Conservation (phyloP, 352 stramenopile genomes). For the Phytopythium vexans region DNA sequence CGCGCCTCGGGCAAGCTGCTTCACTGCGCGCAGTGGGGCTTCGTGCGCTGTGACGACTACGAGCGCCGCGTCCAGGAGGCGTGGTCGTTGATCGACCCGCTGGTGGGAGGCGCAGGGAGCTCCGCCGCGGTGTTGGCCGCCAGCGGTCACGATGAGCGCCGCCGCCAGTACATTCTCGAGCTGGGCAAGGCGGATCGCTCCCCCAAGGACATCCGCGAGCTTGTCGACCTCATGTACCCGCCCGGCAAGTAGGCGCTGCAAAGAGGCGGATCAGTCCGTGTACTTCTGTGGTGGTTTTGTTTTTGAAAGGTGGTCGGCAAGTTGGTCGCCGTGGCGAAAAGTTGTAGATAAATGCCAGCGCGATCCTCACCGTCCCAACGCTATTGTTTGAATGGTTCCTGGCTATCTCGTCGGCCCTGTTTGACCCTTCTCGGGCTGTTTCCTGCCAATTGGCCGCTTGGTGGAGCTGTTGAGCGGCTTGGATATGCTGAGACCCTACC, state of each 20-base stretch:
- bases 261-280: neutral
- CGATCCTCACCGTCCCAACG: no score
- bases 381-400: no score
- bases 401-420: no score
- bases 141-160: conserved; percentile 1
- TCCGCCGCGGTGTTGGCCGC: no score
- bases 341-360: no score
- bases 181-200: conserved; percentile 4
- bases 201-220: conserved; percentile 2
- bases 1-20: conserved; percentile 5
- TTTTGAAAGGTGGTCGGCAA: neutral
- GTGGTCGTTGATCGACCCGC: conserved; percentile 1
- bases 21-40: conserved; percentile 1
- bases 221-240: conserved; percentile 8
- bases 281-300: neutral
- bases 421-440: no score
- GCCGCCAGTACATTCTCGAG: conserved; percentile 6
- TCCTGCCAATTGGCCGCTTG: no score
- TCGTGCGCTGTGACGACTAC: conserved; percentile 5
- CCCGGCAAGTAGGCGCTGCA: neutral
- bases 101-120: neutral
- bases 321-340: no score
- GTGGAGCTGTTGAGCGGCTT: no score
- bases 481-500: no score
- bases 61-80: conserved; percentile 1